These are phyloP conservation scores for Ajuga reptans DNA, from an alignment of 305 asterid species.

Conservation along the genomic window DNA sequence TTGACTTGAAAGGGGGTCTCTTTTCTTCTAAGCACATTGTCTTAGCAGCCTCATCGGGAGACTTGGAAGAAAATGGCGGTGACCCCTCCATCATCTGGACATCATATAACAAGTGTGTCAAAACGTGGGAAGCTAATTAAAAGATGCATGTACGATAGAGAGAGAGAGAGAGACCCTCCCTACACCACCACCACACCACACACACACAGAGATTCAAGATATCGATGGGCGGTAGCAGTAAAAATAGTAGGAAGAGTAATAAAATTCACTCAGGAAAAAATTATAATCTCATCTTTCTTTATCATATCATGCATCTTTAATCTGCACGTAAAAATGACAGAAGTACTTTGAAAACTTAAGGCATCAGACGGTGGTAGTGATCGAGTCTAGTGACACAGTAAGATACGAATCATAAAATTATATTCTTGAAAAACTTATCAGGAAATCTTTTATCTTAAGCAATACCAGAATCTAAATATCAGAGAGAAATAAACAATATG, in stretches of 20 bases:
- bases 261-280: neutral
- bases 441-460: constrained; percentile 3
- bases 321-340: neutral
- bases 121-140: neutral
- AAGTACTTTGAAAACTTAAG: neutral
- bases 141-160: neutral
- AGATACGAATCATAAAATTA: neutral
- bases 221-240: neutral
- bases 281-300: neutral
- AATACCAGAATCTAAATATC: neutral
- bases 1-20: constrained; percentile 80
- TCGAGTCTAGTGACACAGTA: no score
- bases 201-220: neutral
- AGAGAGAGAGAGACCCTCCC: neutral
- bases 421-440: neutral
- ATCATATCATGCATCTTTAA: neutral
- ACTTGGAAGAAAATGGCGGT: constrained; percentile 68
- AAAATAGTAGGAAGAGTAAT: neutral
- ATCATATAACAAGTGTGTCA: neutral
- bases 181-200: neutral
- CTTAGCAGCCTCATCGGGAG: constrained; percentile 61
- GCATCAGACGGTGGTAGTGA: neutral
- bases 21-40: constrained; percentile 59
- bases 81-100: constrained; percentile 84
- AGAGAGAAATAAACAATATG: neutral